phyloP scores from a whole-genome alignment of 208 protist genomes.

The Trypanosoma melophagium region DNA sequence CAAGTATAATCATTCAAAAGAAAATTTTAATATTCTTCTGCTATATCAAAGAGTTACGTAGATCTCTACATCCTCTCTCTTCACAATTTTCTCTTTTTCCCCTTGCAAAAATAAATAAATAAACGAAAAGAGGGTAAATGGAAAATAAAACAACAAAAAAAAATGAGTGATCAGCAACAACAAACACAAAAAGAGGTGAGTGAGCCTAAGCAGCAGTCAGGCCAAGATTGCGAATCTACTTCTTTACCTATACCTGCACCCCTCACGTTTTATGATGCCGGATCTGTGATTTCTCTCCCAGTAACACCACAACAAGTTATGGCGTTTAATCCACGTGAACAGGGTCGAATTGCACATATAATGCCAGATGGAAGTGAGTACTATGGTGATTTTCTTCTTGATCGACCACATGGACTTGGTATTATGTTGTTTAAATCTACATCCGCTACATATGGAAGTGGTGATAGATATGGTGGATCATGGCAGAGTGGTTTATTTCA shows the following conservation, averaged over 20 bases:
- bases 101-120: too few species aligned
- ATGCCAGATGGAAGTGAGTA: slow-evolving; percentile 70
- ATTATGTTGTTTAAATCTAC: slow-evolving; percentile 70
- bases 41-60: too few species aligned
- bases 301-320: slow-evolving; percentile 66
- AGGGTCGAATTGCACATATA: slow-evolving; percentile 32
- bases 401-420: slow-evolving; percentile 60
- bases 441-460: slow-evolving; percentile 36
- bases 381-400: slow-evolving; percentile 62
- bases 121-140: too few species aligned
- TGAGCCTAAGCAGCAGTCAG: background rate
- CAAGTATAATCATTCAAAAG: too few species aligned
- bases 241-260: background rate
- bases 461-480: slow-evolving; percentile 78
- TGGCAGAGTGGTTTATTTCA: slow-evolving; percentile 70
- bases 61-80: too few species aligned
- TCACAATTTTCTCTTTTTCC: too few species aligned
- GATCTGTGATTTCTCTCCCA: slow-evolving; percentile 19
- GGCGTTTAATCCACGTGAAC: slow-evolving; percentile 46
- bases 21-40: too few species aligned
- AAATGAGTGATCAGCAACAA: too few species aligned
- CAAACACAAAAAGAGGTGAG: too few species aligned
- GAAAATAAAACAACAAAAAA: too few species aligned
- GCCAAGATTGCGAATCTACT: too few species aligned
- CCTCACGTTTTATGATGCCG: slow-evolving; percentile 21